Evolutionary conservation across 805 yeast species (phyloP), one percentile per base, ranked within the genome.

Genomic region (Myxozyma melibiosi): DNA sequence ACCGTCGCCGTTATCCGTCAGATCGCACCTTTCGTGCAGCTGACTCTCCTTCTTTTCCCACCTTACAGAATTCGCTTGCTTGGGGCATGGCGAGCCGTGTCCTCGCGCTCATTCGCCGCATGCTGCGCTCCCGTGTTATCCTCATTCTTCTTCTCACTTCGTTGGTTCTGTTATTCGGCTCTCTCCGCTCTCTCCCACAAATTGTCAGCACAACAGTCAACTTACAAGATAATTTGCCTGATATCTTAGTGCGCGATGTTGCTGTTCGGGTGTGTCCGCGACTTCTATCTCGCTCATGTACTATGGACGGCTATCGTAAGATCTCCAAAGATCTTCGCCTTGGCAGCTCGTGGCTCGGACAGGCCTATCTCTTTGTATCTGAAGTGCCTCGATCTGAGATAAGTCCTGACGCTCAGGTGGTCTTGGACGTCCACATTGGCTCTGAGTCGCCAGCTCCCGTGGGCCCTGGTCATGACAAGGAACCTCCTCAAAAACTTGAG

Each of bases 271-370:
- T 30, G 20, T 58, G 62, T 46, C 56, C 47, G 52, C 62, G 31
- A 22, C 39, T 3, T 41, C 64, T 22, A 22, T 61, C 30, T 64
- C 27, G 53, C 35, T 13, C 30, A 18, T 55, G 57, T 27, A n/a
- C 30, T 4, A 14, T 33, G 14, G 76, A 73, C 4, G 71, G 73
- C 6, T 81, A 84, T 83, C 52, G 60, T 35, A 70, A 71, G 48
- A 59, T 80, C 25, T 74, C 75, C 22, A 81, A 81, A 62, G 85
- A 82, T 65, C 70, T 83, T 37, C 65, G 66, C 16, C 71, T 82
- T 53, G 77, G 77, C 3, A 62, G 67, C 22, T 71, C 78, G 3
- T 80, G 83, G 83, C 61, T 74, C 34, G 65, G 68, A 46, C 70
- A 71, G 47, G 74, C 76, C 38, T 81, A 65, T 65, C 62, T 83